phyloP scores from a whole-genome alignment of 495 filamentous ascomycete genomes.

The Podospora pseudocomata region DNA sequence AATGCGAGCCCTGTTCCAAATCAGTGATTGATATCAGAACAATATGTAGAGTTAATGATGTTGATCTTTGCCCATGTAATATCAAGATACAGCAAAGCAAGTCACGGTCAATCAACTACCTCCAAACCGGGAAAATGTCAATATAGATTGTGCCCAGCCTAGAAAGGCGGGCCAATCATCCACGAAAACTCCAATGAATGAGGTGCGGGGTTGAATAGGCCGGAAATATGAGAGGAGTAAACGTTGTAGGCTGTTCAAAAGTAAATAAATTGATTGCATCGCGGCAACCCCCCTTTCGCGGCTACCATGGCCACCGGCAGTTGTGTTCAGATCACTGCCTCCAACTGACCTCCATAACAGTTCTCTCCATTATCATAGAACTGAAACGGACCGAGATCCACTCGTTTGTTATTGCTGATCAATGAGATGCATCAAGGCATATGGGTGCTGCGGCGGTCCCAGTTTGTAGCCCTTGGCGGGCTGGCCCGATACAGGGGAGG shows the following conservation, averaged over 20 bases:
- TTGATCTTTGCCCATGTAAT: not conserved
- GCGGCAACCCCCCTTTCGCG: not conserved
- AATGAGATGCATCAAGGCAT: not conserved
- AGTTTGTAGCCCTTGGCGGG: not conserved
- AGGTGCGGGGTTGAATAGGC: not conserved
- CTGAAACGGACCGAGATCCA: slow-evolving; percentile 3
- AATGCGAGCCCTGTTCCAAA: not conserved
- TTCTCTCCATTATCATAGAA: not conserved
- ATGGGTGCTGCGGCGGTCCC: not conserved
- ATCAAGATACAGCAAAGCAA: not conserved
- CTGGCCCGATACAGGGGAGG: not conserved
- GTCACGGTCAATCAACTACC: not conserved
- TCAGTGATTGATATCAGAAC: not conserved
- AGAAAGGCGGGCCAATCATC: not conserved
- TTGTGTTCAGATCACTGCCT: not conserved
- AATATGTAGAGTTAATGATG: not conserved
- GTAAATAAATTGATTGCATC: slow-evolving; percentile 1
- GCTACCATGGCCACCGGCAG: slow-evolving; percentile 1
- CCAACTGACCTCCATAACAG: not conserved
- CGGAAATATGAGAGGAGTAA: not conserved
- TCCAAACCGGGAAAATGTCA: slow-evolving; percentile 5
- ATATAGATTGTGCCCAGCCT: slow-evolving; percentile 1
- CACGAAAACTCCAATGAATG: not conserved
- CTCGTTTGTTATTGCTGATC: not conserved
- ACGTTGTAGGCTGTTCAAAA: not conserved